Evolutionary conservation across 768 basidiomycete species (phyloP).

Genomic region (Thelephora aurantiotincta): DNA sequence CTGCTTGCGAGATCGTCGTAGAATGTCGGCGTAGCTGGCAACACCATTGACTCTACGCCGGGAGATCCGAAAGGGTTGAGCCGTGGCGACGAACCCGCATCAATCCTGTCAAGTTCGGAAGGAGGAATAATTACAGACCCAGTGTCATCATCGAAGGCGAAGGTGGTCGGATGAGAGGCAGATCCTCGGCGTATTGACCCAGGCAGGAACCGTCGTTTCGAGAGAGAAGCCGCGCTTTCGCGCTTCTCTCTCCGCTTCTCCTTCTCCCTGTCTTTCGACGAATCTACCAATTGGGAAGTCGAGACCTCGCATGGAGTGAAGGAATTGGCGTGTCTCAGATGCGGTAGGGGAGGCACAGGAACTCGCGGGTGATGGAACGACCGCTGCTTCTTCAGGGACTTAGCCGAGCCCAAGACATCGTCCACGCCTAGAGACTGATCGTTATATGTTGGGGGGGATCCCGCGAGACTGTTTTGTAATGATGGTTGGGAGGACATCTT

Average conservation of each 20-base stretch:
- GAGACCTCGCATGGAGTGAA: not conserved
- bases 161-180: not conserved
- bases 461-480: too few relatives aligned
- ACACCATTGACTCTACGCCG: not conserved
- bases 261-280: not conserved
- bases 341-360: constrained; percentile 35
- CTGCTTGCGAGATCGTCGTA: constrained; percentile 24
- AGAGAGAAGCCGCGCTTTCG: not conserved
- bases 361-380: constrained; percentile 49
- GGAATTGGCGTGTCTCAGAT: constrained; percentile 15
- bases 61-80: not conserved
- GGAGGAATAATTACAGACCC: not conserved
- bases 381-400: constrained; percentile 35
- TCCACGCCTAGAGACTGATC: too few relatives aligned
- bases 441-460: too few relatives aligned
- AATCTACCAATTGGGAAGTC: not conserved
- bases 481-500: constrained; percentile 14
- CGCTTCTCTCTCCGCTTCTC: not conserved
- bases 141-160: not conserved
- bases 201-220: not conserved
- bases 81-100: not conserved
- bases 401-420: constrained; percentile 13
- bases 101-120: not conserved
- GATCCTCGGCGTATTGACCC: not conserved
- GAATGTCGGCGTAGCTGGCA: constrained; percentile 20